Evolutionary conservation across 768 basidiomycete genomes (phyloP), one percentile per base, ranked within the genome.

Genomic region (Candolleomyces eurysporus): DNA sequence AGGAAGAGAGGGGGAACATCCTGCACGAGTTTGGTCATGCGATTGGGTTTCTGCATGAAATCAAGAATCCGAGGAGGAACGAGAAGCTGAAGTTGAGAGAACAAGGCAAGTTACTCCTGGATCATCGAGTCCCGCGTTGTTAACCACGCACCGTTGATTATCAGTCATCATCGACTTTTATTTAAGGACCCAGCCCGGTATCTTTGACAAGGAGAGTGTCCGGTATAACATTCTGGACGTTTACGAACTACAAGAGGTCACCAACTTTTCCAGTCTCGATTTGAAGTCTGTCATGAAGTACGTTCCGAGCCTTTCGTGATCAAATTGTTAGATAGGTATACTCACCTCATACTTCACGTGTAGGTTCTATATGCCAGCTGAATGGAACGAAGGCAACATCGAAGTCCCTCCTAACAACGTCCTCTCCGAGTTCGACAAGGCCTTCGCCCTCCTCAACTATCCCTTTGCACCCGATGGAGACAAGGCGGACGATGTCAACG

Each of bases 291-390:
- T 67, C 31, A 67, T 65, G 66, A 64, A 62, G 66, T 65, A 40
- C n/a, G 5, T n/a, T n/a, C 42, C 42, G 5, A 43, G 7, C 53
- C 36, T 31, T 22, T 0, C 39, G 10, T 43, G 22, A 6, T 5
- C 31, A 19, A 9, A 14, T 32, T 58, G 19, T 13, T 43, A 10
- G n/a, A n/a, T 16, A 8, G 5, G n/a, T 9, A 51, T 32, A 4
- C n/a, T 11, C n/a, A n/a, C 42, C 42, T 32, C n/a, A n/a, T n/a
- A 16, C 22, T 26, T 26, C 26, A 4, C 26, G 4, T 39, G 22
- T 45, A 67, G 66, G 63, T 67, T 64, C 61, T 64, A 63, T 51
- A 65, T 67, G 63, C 64, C 63, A 9, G 57, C 58, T 13, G 60
- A 53, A 22, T 57, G 62, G 49, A 67, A 65, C 32, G 22, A 48